These are phyloP conservation scores for Neurospora tetrasperma DNA, from an alignment of 495 filamentous ascomycete genomes.

Conservation along the genomic window DNA sequence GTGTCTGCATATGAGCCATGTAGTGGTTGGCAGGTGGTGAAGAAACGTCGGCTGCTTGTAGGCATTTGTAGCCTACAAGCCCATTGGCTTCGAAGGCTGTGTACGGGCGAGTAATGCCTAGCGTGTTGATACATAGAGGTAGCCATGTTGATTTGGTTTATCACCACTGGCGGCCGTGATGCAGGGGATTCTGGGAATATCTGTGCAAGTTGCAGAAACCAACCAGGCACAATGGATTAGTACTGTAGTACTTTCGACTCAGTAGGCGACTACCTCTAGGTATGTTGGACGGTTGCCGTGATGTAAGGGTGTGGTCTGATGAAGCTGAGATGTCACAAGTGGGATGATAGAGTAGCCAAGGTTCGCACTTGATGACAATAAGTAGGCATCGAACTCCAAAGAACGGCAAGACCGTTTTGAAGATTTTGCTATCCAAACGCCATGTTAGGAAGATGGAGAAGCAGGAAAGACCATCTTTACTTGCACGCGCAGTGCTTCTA, in stretches of 20 bases:
- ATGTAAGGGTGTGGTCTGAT: neutral
- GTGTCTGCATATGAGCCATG: constrained; percentile 46
- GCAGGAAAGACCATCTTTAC: neutral
- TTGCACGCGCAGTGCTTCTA: neutral
- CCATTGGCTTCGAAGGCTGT: neutral
- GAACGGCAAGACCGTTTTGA: neutral
- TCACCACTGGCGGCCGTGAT: neutral
- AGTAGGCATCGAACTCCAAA: neutral
- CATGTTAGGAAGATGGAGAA: neutral
- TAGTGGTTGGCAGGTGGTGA: constrained; percentile 3
- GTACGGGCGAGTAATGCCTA: neutral
- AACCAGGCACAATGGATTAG: neutral
- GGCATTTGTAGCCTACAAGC: neutral
- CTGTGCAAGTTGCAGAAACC: neutral
- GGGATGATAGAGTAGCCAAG: neutral
- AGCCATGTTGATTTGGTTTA: neutral
- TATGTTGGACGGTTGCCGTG: neutral
- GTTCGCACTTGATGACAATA: neutral
- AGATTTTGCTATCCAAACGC: neutral
- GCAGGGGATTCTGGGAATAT: neutral
- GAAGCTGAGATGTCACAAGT: neutral
- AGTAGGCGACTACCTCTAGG: neutral
- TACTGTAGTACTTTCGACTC: neutral
- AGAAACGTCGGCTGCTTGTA: constrained; percentile 1
- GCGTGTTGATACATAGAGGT: neutral